Evolutionary conservation across 768 basidiomycete species (phyloP), one percentile per base, ranked within the genome.

Genomic region (Tylopilus sp.): DNA sequence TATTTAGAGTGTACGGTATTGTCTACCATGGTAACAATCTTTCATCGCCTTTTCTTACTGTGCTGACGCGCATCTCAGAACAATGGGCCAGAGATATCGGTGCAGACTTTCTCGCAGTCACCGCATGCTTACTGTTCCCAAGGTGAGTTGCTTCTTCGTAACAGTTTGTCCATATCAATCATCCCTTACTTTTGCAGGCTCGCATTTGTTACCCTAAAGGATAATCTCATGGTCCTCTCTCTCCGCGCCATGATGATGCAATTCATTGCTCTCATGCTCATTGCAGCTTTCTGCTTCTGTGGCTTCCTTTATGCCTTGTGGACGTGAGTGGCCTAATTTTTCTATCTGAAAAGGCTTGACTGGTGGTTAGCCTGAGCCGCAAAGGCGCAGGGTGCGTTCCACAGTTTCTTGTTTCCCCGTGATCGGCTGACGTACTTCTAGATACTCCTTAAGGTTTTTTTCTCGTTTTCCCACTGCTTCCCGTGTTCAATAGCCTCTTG

Each of bases 281-380:
- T 93, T 17, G 91, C 92, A 5, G 83, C 80, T 1, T 95, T 93
- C 64, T 95, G 92, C 63, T 97, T 97, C 65, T 82, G 85, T 30
- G 94, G 94, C 3, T 98, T 98, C 68, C 68, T 93, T 40, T 98
- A 97, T 70, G 92, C 91, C 0, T 73, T 98, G 10, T 97, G 87
- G 87, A 97, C 92, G 82, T 93, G 71, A 65, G 92, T 82, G 2
- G 6, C 38, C 45, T 31, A 36, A 15, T 38, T 47, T 28, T 23
- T 26, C n/a, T 31, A 17, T 42, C n/a, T n/a, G 20, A 49, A 42
- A 33, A 2, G 10, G 4, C 13, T 44, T 66, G 22, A 68, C 45
- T 18, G 22, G 31, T 17, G 4, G 17, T 23, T 57, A 91, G 88
- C 12, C 63, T 90, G 56, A 80, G 81, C 60, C 79, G 81, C 40